These are phyloP conservation scores for Trichoderma sp. DNA, from an alignment of 2,329 filamentous ascomycete genomes.

Conservation along the genomic window DNA sequence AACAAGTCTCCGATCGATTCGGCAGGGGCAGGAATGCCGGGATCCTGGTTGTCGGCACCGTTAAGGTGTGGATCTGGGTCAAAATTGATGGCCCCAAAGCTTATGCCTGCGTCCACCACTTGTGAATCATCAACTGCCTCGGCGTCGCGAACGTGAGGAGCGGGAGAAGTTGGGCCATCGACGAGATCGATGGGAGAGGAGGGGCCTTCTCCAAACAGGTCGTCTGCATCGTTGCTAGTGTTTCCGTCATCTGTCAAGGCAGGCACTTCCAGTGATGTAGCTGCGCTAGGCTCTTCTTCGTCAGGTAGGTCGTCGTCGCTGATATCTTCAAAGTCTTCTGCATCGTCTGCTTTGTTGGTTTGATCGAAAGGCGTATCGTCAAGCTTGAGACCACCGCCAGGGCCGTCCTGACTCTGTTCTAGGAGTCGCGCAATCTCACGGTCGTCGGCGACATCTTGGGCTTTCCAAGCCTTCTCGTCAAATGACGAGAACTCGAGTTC, in stretches of 20 bases:
- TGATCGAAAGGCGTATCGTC: slow-evolving; percentile 56
- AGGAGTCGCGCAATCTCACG: slow-evolving; percentile 49
- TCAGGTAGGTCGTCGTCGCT: slow-evolving; percentile 89
- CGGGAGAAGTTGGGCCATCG: slow-evolving; percentile 47
- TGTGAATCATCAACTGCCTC: slow-evolving; percentile 40
- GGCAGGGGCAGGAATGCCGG: slow-evolving; percentile 66
- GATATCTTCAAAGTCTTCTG: slow-evolving; percentile 87
- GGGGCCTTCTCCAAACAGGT: slow-evolving; percentile 67
- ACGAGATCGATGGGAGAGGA: slow-evolving; percentile 50
- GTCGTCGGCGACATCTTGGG: slow-evolving; percentile 52
- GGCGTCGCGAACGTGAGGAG: slow-evolving; percentile 44
- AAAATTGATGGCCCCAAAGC: slow-evolving; percentile 49
- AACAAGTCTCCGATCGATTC: slow-evolving; percentile 75
- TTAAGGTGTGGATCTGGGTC: slow-evolving; percentile 47
- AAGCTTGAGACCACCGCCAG: slow-evolving; percentile 44
- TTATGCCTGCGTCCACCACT: slow-evolving; percentile 34
- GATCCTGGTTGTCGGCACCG: slow-evolving; percentile 57
- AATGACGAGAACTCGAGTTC: slow-evolving; percentile 39
- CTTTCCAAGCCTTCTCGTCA: slow-evolving; percentile 41
- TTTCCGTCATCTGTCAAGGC: slow-evolving; percentile 61
- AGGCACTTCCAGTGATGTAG: slow-evolving; percentile 50
- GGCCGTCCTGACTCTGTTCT: slow-evolving; percentile 43
- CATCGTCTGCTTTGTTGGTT: slow-evolving; percentile 85
- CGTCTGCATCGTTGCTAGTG: slow-evolving; percentile 62
- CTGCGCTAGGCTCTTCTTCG: slow-evolving; percentile 62